Evolutionary conservation across 305 asterid genomes (phyloP), one percentile per base, ranked within the genome.

Genomic region (Ilex paraguariensis): DNA sequence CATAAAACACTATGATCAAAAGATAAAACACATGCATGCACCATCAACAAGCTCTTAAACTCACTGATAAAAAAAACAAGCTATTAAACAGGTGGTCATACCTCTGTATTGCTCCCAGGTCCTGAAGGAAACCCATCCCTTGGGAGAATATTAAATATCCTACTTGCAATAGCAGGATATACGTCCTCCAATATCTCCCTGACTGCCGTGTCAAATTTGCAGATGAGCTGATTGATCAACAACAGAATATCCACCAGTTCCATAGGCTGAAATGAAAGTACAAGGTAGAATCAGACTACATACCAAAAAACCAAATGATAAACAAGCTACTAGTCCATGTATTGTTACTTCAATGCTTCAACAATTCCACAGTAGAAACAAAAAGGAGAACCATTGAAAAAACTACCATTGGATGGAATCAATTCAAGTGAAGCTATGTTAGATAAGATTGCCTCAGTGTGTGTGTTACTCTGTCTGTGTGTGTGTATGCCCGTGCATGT

Each of bases 41-140:
- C 42, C 4, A 36, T 36, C 42, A 36, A 36, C 42, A 36, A 36
- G 9, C 42, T 36, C 15, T 17, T 17, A 6, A 64, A 66, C 44
- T 46, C 28, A 21, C 28, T 21, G 28, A 21, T 21, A 0, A 21
- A 21, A 21, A 21, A 21, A 36, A 36, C 42, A 36, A 36, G 9
- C 42, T 36, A 12, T 17, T 17, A 6, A 64, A 66, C 44, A 48
- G 60, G 65, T 64, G 67, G 3, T 21, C 81, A 69, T 75, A 94
- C 99, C 96, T 94, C 99, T 39, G 88, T 80, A 68, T 82, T 86
- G 77, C 96, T 85, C 64, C 90, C 95, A 57, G 88, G 91, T 66
- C 88, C 95, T 14, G 82, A 61, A 58, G 82, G 87, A 70, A 86
- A 72, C 66, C 78, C 91, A 48, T 72, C 82, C 75, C 82, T 83